Base-by-base conservation (phyloP, 1,284 basidiomycete genomes). In the Marasmius tenuissimus region DNA sequence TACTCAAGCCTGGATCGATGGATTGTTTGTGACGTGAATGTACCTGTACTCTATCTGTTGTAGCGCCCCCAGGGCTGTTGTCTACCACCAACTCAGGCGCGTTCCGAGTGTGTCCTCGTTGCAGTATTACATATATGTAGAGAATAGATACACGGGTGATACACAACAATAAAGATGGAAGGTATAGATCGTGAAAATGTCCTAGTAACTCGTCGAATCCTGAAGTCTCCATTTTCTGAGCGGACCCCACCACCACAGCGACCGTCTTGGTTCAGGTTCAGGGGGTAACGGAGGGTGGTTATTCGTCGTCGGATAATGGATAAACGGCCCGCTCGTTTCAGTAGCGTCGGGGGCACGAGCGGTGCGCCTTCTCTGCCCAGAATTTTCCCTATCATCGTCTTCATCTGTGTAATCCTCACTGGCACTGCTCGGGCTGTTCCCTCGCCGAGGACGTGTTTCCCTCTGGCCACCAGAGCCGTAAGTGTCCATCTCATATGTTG, bases 231-330 rank as follows among this genome's bases (percentile, higher is more conserved):
- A 93, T 45, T 81, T 78, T 49, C 82, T 78, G 35, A 93, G 71
- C 2, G 91, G 91, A 0, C 89, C 89, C 88, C 89, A 92, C 85
- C 89, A 91, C 87, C 86, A 91, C 64, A 88, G 67, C 38, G 84
- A 82, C 57, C 70, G 76, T 5, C 75, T 72, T 18, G 64, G 65
- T 10, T 59, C 61, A n/a, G 47, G 45, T 35, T 34, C 20, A 34
- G 22, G 20, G 3, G 27, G 63, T 40, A 62, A 63, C 10, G 59
- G 63, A 34, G 60, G 67, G 45, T 62, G 61, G 11, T 37, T 10
- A n/a, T 61, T 62, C 57, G 64, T 61, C 63, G 56, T 42, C 48
- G 50, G 56, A 18, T 60, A 61, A 20, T 53, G 34, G 8, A 22
- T 14, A 9, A 33, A 34, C 4, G 18, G 38, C 18, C 39, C 50